Conservation (phyloP, 2,329 filamentous ascomycete species). For the Stachybotrys chartarum region DNA sequence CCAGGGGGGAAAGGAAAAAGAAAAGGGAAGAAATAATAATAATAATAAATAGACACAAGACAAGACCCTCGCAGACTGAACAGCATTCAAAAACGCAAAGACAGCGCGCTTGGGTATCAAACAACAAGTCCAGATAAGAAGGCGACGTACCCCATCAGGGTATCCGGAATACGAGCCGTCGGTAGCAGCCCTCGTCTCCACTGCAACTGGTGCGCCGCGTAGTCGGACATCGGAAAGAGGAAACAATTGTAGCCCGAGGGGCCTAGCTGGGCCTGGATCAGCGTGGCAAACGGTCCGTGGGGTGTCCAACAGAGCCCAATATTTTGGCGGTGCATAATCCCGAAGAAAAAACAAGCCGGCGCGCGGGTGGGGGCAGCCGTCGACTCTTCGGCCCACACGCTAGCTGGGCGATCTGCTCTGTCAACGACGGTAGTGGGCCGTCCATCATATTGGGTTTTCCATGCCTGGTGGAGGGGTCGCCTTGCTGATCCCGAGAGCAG, state of each 20-base stretch:
- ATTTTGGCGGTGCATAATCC: neutral
- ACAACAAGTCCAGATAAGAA: constrained; percentile 17
- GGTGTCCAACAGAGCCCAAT: neutral
- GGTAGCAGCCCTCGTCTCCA: neutral
- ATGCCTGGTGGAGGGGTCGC: constrained; percentile 27
- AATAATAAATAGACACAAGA: no score
- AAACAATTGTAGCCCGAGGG: no score
- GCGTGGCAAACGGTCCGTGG: neutral
- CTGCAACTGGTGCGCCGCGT: neutral
- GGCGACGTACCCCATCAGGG: constrained; percentile 3
- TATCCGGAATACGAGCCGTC: neutral
- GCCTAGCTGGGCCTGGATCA: neutral
- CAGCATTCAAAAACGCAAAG: no score
- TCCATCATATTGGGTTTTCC: constrained; percentile 34
- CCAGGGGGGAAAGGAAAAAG: neutral
- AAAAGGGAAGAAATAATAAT: neutral
- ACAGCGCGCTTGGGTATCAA: constrained; percentile 15
- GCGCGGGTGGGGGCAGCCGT: neutral
- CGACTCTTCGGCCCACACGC: neutral
- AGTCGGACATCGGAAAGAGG: no score
- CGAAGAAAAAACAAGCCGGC: neutral
- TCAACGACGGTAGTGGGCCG: neutral
- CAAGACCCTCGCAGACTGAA: no score
- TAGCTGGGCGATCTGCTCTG: neutral
- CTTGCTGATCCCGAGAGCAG: constrained; percentile 11